Base-by-base conservation (phyloP, 2,329 filamentous ascomycete species). In the Aaosphaeria pasadenensis region DNA sequence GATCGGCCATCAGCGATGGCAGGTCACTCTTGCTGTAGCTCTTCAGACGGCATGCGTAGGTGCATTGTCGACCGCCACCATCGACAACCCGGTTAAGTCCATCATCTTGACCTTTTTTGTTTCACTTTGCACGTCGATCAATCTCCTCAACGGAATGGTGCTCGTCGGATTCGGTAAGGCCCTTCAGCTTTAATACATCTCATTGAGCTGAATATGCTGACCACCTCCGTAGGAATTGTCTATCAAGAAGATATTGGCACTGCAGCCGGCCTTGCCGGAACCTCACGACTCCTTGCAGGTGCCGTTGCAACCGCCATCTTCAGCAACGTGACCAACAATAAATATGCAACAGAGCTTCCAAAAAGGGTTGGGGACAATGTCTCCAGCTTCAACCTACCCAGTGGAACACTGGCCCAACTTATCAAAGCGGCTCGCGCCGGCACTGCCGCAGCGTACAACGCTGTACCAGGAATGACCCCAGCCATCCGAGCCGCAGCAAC, bases 151-250 rank as follows among this genome's bases (percentile, higher is more conserved):
- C 32, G 60, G 59, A 13, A 61, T 65, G 58, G 60, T 64, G 1
- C 51, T 65, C 4, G 59, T 65, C 4, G 60, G 62, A 7, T 62
- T 64, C 13, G 60, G 62, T 11, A 64, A 63, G 32, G 58, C 63
- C 2, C 59, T 62, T 31, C 62, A 64, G 42, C 58, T 24, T 3
- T 24, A 2, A 24, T 24, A 24, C 17, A 24, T 24, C 17, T 24
- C 17, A 24, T 24, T 24, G 17, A 24, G 17, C 17, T 41, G 2
- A 41, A 41, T 28, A 11, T 11, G 11, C 28, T 11, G 11, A 41
- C 39, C 11, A 17, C 39, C 17, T 11, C 39, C n/a, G 40, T 11
- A 39, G 7, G 36, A 7, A 41, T 43, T 40, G 39, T 40, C 42
- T 48, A 38, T 39, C 36, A 40, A 31, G 13, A 13, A 31, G 7